Evolutionary conservation across 1,284 basidiomycete species (phyloP).

Genomic region (Melampsora larici-populina): DNA sequence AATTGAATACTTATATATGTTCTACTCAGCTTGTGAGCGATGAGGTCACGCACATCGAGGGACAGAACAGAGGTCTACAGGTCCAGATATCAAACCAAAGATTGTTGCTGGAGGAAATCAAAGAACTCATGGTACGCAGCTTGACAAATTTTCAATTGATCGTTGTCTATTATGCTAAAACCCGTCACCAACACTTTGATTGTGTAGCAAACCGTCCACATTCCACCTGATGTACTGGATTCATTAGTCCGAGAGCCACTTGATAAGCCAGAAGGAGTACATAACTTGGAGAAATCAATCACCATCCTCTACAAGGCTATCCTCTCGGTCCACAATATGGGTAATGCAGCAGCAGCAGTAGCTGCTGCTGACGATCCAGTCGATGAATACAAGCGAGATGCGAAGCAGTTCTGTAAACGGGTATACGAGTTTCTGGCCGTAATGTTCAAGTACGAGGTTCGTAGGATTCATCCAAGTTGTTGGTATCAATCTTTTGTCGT

Average conservation of each 20-base stretch:
- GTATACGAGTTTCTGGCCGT: slow-evolving; percentile 82
- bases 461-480: background rate
- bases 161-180: background rate
- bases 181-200: background rate
- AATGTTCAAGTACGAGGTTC: slow-evolving; percentile 78
- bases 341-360: slow-evolving; percentile 56
- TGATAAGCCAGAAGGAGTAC: slow-evolving; percentile 71
- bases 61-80: slow-evolving; percentile 92
- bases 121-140: slow-evolving; percentile 69
- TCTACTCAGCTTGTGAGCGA: slow-evolving; percentile 74
- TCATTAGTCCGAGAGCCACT: slow-evolving; percentile 80
- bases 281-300: slow-evolving; percentile 74
- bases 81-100: slow-evolving; percentile 96
- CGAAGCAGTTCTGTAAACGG: slow-evolving; percentile 84
- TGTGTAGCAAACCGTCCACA: slow-evolving; percentile 82
- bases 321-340: slow-evolving; percentile 81
- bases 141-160: background rate
- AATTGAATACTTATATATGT: background rate
- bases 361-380: slow-evolving; percentile 63
- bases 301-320: slow-evolving; percentile 92
- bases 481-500: no score
- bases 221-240: slow-evolving; percentile 70
- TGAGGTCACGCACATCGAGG: slow-evolving; percentile 92
- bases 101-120: slow-evolving; percentile 72
- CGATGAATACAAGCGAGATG: slow-evolving; percentile 81